Evolutionary conservation across 176 grass and related monocot species (phyloP).

Genomic region (Phoenix dactylifera): DNA sequence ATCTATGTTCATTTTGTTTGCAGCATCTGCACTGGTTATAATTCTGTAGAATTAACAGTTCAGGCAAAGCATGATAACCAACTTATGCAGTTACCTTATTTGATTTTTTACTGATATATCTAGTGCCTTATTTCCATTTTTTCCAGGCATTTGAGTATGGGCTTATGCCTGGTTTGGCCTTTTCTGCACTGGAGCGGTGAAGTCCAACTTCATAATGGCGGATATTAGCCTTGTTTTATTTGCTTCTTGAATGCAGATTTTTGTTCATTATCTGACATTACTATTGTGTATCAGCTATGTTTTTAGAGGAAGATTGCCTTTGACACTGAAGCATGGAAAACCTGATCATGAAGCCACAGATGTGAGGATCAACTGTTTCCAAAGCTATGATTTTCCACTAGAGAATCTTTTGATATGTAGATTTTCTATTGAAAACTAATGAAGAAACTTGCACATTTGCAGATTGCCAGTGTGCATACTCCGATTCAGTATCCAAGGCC

Average conservation of each 20-base stretch:
- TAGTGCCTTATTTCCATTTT: not conserved
- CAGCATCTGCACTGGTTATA: not conserved
- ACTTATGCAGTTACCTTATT: too few species aligned
- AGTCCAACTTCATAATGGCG: conserved; percentile 8
- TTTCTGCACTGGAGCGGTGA: conserved; percentile 94
- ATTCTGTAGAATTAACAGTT: too few species aligned
- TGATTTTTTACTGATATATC: not conserved
- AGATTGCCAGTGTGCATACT: conserved; percentile 49
- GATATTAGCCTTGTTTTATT: not conserved
- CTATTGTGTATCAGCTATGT: conserved; percentile 49
- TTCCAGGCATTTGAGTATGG: conserved; percentile 88
- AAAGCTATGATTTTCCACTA: not conserved
- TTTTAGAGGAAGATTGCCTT: conserved; percentile 68
- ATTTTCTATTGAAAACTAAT: not conserved
- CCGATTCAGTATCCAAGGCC: conserved; percentile 70
- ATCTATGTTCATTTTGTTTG: not conserved
- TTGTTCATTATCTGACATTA: conserved; percentile 17
- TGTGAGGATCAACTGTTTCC: conserved; percentile 36
- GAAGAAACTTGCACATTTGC: conserved; percentile 18
- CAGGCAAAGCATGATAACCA: too few species aligned
- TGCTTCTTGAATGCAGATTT: not conserved
- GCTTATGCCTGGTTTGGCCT: conserved; percentile 72
- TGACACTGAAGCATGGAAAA: conserved; percentile 86
- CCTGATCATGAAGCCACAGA: conserved; percentile 89
- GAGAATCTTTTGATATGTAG: not conserved